Conservation (phyloP, 1,139 yeast genomes). For the Cylindricascospora bacillispora region DNA sequence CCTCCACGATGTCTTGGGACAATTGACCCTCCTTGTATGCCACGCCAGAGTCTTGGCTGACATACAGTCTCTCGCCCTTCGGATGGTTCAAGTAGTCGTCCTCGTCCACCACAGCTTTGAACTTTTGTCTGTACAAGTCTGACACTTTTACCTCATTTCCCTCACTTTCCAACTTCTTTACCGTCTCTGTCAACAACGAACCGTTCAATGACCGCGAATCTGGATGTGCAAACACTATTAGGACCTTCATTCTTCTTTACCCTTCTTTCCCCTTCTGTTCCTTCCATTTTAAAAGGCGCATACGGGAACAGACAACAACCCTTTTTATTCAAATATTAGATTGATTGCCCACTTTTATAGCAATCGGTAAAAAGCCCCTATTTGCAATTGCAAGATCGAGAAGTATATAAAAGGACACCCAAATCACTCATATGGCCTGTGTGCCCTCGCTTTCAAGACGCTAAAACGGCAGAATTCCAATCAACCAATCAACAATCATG, state of each 20-base stretch:
- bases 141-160: conserved; percentile 17
- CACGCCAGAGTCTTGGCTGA: conserved; percentile 9
- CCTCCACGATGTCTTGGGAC: conserved; percentile 12
- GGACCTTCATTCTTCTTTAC: conserved; percentile 10
- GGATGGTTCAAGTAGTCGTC: conserved; percentile 10
- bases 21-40: conserved; percentile 8
- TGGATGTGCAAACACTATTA: conserved; percentile 19
- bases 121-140: conserved; percentile 15
- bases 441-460: neutral
- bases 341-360: too few species aligned
- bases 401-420: too few species aligned
- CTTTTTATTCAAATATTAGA: too few species aligned
- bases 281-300: too few species aligned
- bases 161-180: conserved; percentile 8
- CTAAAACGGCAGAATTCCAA: neutral
- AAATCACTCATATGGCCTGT: too few species aligned
- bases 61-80: conserved; percentile 6
- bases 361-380: too few species aligned
- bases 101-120: conserved; percentile 12
- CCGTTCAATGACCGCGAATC: conserved; percentile 13
- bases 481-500: too few species aligned
- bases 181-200: conserved; percentile 10
- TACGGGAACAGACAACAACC: too few species aligned
- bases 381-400: too few species aligned
- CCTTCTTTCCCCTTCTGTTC: too few species aligned